A percentile compares a stretch with the other conserved stretches of the same genome.
These are phyloP conservation scores for Eucalyptus cloeziana DNA, from an alignment of 345 rosid genomes.

Conservation along the genomic window DNA sequence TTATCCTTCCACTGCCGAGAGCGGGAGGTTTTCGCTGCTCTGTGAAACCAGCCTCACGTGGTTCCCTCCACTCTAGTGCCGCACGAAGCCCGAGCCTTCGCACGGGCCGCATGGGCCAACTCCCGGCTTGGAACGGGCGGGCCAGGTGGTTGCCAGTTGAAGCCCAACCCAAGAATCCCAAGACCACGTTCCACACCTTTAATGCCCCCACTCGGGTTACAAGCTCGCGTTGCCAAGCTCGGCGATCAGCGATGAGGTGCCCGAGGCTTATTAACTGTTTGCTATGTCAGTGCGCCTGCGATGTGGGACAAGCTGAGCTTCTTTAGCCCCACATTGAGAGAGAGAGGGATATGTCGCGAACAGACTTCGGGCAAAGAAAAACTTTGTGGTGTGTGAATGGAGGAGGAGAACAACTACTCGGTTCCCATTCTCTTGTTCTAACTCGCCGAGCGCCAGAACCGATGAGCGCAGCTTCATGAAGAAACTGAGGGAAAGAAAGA, in stretches of 20 bases:
- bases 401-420: background rate
- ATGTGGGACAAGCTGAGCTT: background rate
- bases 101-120: background rate
- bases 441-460: background rate
- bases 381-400: background rate
- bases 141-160: background rate
- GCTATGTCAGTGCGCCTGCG: background rate
- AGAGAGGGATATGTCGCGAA: background rate
- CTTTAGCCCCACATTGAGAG: background rate
- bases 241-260: background rate
- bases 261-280: background rate
- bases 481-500: background rate
- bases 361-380: background rate
- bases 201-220: conserved; percentile 8
- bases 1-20: conserved; percentile 25
- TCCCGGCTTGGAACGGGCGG: conserved; percentile 26
- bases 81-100: background rate
- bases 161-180: background rate
- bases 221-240: conserved; percentile 6
- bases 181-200: background rate
- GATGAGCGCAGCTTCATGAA: background rate
- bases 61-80: conserved; percentile 8
- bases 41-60: conserved; percentile 41
- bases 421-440: background rate
- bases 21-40: conserved; percentile 29